Base-by-base conservation (phyloP, 2,329 filamentous ascomycete species). In the Colletotrichum phormii region DNA sequence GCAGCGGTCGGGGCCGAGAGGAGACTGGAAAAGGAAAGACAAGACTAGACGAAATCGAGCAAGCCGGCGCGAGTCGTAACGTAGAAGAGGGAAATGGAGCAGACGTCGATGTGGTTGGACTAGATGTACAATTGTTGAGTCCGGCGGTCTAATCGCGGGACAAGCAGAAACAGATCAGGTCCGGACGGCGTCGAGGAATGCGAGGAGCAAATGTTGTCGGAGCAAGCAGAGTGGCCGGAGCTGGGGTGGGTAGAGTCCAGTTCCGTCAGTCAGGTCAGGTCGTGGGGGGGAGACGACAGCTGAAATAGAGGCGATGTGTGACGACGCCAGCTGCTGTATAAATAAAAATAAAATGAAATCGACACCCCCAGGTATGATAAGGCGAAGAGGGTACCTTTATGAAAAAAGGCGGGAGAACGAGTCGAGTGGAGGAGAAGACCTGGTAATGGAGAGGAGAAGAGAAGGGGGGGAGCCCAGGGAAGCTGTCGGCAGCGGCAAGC, bases 301-400 rank as follows among this genome's bases (percentile, higher is more conserved):
- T 72, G 66, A 72, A 72, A 65, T 64, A 70, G 71, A 72, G 71
- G 71, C 71, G 35, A 72, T 54, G 66, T 33, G 60, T 70, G 66
- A 70, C 66, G 66, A 61, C 63, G 57, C 42, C 42, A 49, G 42
- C 18, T 37, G 59, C 37, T 69, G 66, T 64, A 60, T 66, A 24
- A 37, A 49, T 49, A 49, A 49, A 49, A 49, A 49, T 49, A 49
- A 49, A 22, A 49, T 22, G 22, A 49, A 49, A 22, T 22, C 42
- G 42, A 22, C 18, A 49, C 42, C 42, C 42, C 42, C 37, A 42
- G 18, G 18, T 22, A 49, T 49, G 42, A 18, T 18, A 62, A 54
- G 66, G 66, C 49, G 42, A 67, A 59, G 60, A 72, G 55, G 70
- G 70, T 49, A 49, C 59, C 67, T 72, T 59, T 42, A 33, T 53